Evolutionary conservation across 2,329 filamentous ascomycete genomes (phyloP), one percentile per base, ranked within the genome.

Genomic region (Pseudogymnoascus sp.): DNA sequence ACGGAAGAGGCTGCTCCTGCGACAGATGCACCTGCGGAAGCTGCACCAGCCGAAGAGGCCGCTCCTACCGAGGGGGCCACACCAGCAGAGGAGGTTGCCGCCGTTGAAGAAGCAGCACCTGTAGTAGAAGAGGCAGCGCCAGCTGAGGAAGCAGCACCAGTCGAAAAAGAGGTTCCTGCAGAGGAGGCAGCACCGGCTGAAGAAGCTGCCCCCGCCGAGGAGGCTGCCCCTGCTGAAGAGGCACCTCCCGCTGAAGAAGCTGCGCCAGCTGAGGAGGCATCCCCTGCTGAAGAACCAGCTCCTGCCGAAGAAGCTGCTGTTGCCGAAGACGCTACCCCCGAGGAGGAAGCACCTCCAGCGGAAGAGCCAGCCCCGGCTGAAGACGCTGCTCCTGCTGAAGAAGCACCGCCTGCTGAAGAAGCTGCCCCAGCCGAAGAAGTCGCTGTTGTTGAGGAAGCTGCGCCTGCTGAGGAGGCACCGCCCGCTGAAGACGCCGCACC

Each of bases 361-460:
- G 60, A 58, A 11, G 59, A 60, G n/a, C 28, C 59, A 4, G 22
- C 58, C 2, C 2, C 18, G 1, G 59, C 11, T 22, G 39, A 32
- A 22, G 39, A 60, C 4, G 60, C 20, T 5, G 8, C 18, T 3
- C 43, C 58, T 4, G 59, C 64, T 22, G 63, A 67, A 58, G 68
- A 67, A 58, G 37, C 43, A 11, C 9, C 62, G 6, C 7, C 54
- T 9, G 64, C 64, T 30, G 66, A 69, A 39, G 66, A 65, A 20
- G 37, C 62, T 5, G 47, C 66, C 30, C 16, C 60, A 30, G 60
- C 62, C n/a, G 63, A 65, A 39, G 28, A 63, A 22, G 20, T 54
- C 12, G 62, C 61, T 20, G 12, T n/a, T 14, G 14, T 4, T 5
- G 20, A 18, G 14, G 47, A 58, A 6, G 43, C n/a, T 1, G 18